Conservation (phyloP, 768 basidiomycete genomes). For the Kondoa subrosea region DNA sequence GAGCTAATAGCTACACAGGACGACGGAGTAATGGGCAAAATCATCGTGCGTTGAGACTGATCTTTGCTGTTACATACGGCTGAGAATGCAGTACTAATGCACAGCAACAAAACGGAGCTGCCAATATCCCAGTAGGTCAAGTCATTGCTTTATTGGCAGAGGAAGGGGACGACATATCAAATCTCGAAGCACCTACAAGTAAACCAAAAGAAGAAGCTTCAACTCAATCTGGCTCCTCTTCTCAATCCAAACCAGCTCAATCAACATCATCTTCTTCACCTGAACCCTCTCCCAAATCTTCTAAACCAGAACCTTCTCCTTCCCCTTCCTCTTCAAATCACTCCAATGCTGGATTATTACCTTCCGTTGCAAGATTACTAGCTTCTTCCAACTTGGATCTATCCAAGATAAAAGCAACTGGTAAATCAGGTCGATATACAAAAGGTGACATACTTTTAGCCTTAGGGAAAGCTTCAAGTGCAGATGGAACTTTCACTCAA, state of each 20-base stretch:
- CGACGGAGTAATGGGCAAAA: constrained; percentile 90
- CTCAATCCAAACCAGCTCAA: constrained; percentile 16
- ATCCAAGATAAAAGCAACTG: constrained; percentile 65
- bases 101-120: constrained; percentile 59
- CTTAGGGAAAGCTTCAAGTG: constrained; percentile 64
- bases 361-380: constrained; percentile 70
- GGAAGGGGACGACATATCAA: constrained; percentile 85
- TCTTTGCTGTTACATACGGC: neutral
- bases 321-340: constrained; percentile 30
- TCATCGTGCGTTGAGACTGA: constrained; percentile 49
- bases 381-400: constrained; percentile 46
- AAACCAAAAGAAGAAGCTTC: constrained; percentile 19
- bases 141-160: constrained; percentile 84
- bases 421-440: constrained; percentile 80
- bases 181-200: constrained; percentile 43
- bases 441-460: constrained; percentile 84
- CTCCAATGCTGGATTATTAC: constrained; percentile 49
- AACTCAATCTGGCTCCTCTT: constrained; percentile 3
- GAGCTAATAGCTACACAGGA: constrained; percentile 46
- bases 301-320: constrained; percentile 15
- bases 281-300: constrained; percentile 34
- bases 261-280: constrained; percentile 1
- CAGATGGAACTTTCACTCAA: constrained; percentile 38
- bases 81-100: neutral
- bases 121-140: constrained; percentile 71